Percentiles rank a stretch among this genome's conserved stretches.
Evolutionary conservation across 2,329 filamentous ascomycete genomes (phyloP).

Genomic region (Phialemoniopsis sp.): DNA sequence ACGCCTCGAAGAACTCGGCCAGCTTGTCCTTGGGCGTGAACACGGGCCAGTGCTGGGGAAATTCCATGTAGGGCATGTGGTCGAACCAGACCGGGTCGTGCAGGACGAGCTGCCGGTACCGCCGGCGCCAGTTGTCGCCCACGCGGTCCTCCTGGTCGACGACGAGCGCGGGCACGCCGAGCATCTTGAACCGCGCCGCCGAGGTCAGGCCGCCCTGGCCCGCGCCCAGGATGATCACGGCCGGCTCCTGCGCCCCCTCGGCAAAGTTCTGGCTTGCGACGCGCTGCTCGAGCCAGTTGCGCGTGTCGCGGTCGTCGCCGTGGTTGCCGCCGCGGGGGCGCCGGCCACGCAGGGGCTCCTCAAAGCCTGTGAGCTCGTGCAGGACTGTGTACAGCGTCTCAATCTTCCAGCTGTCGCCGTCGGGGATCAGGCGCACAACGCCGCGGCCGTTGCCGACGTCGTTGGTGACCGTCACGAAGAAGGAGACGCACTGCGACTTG

Average conservation of each 20-base stretch:
- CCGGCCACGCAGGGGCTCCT: constrained; percentile 40
- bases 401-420: constrained; percentile 50
- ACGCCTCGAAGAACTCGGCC: constrained; percentile 64
- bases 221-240: constrained; percentile 57
- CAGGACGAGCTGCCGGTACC: constrained; percentile 62
- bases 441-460: constrained; percentile 51
- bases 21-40: constrained; percentile 72
- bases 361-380: constrained; percentile 45
- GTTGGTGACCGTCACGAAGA: constrained; percentile 52
- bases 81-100: constrained; percentile 64
- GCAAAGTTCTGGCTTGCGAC: constrained; percentile 40
- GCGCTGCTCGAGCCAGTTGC: constrained; percentile 58
- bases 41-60: constrained; percentile 62
- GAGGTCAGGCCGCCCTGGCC: constrained; percentile 57
- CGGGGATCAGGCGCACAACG: constrained; percentile 44
- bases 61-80: constrained; percentile 60
- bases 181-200: constrained; percentile 55
- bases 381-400: constrained; percentile 61
- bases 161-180: constrained; percentile 51
- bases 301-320: constrained; percentile 42
- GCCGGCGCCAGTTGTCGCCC: constrained; percentile 60
- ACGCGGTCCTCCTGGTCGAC: constrained; percentile 54
- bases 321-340: constrained; percentile 54
- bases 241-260: constrained; percentile 49
- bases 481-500: constrained; percentile 47